Evolutionary conservation across 2,329 filamentous ascomycete species (phyloP).

Genomic region (Alternaria ventricosa): DNA sequence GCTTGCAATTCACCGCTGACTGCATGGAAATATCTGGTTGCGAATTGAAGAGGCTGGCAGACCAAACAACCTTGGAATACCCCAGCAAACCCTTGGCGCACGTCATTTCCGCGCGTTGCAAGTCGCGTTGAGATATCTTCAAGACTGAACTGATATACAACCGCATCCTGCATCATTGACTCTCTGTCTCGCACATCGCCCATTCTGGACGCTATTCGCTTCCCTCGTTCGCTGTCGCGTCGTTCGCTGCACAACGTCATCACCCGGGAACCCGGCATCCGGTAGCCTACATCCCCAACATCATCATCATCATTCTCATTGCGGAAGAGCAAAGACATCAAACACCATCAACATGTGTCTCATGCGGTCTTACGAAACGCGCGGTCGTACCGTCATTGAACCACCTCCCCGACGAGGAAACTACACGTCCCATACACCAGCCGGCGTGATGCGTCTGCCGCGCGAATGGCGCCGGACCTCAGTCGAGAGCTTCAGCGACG

Average conservation of each 20-base stretch:
- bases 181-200: neutral
- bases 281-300: neutral
- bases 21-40: neutral
- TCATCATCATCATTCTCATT: neutral
- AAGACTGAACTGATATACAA: neutral
- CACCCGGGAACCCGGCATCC: neutral
- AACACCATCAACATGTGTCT: conserved; percentile 38
- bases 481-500: conserved; percentile 23
- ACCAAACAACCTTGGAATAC: conserved; percentile 16
- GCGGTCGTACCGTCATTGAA: conserved; percentile 35
- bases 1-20: neutral
- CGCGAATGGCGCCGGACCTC: conserved; percentile 37
- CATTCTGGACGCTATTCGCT: neutral
- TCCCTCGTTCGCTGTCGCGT: neutral
- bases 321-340: neutral
- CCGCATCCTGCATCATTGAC: no score
- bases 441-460: conserved; percentile 42
- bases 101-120: conserved; percentile 9
- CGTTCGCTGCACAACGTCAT: conserved; percentile 5
- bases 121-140: neutral
- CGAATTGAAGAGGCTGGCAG: conserved; percentile 1
- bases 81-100: conserved; percentile 13
- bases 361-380: conserved; percentile 39
- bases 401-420: conserved; percentile 40
- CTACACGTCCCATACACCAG: conserved; percentile 42